Base-by-base conservation (phyloP, 805 yeast genomes). In the Kodamaea lidongshanica region DNA sequence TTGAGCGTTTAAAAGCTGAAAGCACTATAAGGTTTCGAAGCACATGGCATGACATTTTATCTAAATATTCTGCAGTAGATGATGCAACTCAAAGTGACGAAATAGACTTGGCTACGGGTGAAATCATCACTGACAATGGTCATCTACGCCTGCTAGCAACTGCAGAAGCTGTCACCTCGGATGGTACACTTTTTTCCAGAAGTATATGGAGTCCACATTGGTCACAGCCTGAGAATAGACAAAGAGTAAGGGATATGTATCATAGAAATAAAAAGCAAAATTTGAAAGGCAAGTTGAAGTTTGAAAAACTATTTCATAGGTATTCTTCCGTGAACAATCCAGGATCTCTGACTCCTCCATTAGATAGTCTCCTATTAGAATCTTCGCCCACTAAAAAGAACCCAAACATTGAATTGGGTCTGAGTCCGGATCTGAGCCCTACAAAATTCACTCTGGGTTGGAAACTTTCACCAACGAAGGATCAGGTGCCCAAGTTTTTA, bases 71-170 rank as follows among this genome's bases (percentile, higher is more conserved):
- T 3, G 33, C 38, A 3, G 65, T 72, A 28, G 65, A 65, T 29
- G 68, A 69, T 19, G 58, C 60, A 4, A 60, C 61, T 11, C 77
- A 75, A 31, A 79, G 82, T 21, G 87, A 78, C 47, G 63, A 76
- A 14, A 55, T 78, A n/a, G 87, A 83, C 47, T 44, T 83, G 13
- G 46, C 49, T 7, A 74, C 86, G 0, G 88, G 89, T 1, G 62
- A 69, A 33, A 69, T 83, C 2, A 50, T 77, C 2, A 70, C 61
- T 18, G 87, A 83, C 43, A 67, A 72, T 30, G 94, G 94, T 2
- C 94, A 83, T 51, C 42, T 83, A 13, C 54, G 70, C 34, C 69
- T 77, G 2, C 43, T 79, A 34, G 39, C 35, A 10, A 16, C 25
- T 3, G 12, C 31, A 4, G 31, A 27, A 8, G 23, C 23, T 9